Base-by-base conservation (phyloP, 2,329 filamentous ascomycete genomes). In the Cyphellophora attinorum region DNA sequence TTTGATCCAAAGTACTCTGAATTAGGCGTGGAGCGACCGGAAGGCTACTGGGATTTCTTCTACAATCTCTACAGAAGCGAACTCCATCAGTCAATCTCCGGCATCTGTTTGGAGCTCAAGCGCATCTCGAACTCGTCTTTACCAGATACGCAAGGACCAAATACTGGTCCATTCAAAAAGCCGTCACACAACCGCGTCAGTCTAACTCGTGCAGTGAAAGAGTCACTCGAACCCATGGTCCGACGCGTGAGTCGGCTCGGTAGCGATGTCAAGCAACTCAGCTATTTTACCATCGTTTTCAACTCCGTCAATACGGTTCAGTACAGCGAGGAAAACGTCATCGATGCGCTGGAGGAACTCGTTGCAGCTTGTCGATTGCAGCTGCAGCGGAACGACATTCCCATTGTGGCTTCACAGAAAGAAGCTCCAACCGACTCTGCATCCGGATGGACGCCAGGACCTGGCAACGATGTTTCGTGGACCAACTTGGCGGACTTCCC, bases 1-100 rank as follows among this genome's bases (percentile, higher is more conserved):
- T 57, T 58, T 19, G 54, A 57, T 28, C 53, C 53, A 1, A 45
- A 39, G 5, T 47, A 50, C 19, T 45, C 47, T 1, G 51, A 52
- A n/a, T 36, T 52, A 10, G 46, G 55, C 21, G 32, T 50, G 1
- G 41, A 42, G 11, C 40, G 48, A 5, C 44, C 47, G 2, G 42
- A 41, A 17, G 37, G 46, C 2, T 44, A 47, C 16, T 49, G 48
- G 46, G 45, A 50, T 27, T 45, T 43, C 30, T 49, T 43, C 34
- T 40, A 47, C 33, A 42, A 39, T 21, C 27, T 43, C 21, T 49
- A 47, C 35, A 27, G 41, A 14, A 35, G 39, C 27, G 46, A 50
- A 36, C 16, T 44, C 16, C 35, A 37, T 11, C 37, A 40, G 11
- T 39, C 37, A 6, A 38, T 44, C 15, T 19, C 42, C 10, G 40